Conservation (phyloP, 495 filamentous ascomycete genomes). For the Xanthoparmelia taractica region DNA sequence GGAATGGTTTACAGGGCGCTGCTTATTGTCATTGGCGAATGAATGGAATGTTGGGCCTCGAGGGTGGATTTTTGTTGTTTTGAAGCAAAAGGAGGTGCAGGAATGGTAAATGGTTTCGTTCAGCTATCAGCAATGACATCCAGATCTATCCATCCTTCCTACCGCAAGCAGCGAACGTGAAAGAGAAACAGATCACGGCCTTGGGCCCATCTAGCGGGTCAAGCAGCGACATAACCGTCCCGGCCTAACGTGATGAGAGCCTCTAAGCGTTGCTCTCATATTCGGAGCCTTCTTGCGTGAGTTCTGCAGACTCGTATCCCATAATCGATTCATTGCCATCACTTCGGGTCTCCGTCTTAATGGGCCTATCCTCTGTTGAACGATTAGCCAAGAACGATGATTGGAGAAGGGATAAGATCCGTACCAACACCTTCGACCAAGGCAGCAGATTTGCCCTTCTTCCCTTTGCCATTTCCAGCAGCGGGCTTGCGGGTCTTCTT, state of each 20-base stretch:
- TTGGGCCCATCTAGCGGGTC: background rate
- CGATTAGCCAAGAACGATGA: background rate
- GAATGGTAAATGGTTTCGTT: background rate
- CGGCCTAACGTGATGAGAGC: background rate
- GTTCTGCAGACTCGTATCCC: background rate
- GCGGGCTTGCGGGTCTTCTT: conserved; percentile 12
- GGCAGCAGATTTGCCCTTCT: background rate
- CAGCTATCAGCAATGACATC: background rate
- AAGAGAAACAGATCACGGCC: background rate
- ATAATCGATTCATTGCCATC: background rate
- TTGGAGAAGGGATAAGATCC: background rate
- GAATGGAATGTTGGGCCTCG: background rate
- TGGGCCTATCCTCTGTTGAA: background rate
- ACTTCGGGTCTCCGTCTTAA: background rate
- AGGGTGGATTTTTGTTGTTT: background rate
- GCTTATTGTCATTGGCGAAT: background rate
- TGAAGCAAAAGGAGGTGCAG: background rate
- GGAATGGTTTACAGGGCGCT: background rate
- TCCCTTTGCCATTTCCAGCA: background rate
- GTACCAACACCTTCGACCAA: background rate
- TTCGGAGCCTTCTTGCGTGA: background rate
- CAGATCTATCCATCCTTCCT: background rate
- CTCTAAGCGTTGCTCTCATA: background rate
- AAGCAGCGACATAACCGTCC: background rate
- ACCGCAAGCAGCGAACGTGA: background rate